Evolutionary conservation across 352 stramenopile species (phyloP), one percentile per base, ranked within the genome.

Genomic region (Phytopythium oedochilum): DNA sequence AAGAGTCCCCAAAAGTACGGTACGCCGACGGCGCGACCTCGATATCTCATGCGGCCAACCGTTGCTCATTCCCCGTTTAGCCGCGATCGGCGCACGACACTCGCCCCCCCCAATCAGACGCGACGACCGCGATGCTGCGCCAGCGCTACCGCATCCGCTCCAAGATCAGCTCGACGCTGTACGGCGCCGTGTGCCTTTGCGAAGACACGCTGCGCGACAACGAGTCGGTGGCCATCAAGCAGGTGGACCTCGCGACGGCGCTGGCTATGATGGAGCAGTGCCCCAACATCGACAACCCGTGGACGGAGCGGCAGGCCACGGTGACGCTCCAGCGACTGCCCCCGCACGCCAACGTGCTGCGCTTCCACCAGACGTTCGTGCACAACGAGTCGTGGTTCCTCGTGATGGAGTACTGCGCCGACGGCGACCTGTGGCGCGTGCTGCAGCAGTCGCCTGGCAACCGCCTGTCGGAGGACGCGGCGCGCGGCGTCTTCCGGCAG

Each of bases 361-460:
- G 55, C 1, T 51, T 67, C 6, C 59, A 48, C 29, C 47, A 67
- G 28, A 50, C 67, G 9, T 77, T 79, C 51, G 36, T 68, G 25
- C 53, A 68, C 26, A 36, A 60, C 23, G 59, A 60, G 18, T 40
- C 29, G 26, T 82, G 74, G 74, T 74, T 61, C 49, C 53, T 88
- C 14, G 70, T 83, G 28, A 83, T 83, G 63, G 78, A 84, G 9
- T 72, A 70, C 38, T 85, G 75, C 53, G 52, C 50, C 0, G 73
- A 64, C 38, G 78, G 75, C 12, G 78, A 89, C 48, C 52, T 86
- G 25, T 67, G 77, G 48, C 29, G 53, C 2, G 17, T 50, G 20
- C 45, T 88, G 22, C 59, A 83, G 32, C 20, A 17, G 3, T 7
- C 46, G 7, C 61, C 60, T 2, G 48, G 60, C 18, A 57, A 64